Evolutionary conservation across 2,329 filamentous ascomycete genomes (phyloP).

Genomic region (Neocucurbitaria cava): DNA sequence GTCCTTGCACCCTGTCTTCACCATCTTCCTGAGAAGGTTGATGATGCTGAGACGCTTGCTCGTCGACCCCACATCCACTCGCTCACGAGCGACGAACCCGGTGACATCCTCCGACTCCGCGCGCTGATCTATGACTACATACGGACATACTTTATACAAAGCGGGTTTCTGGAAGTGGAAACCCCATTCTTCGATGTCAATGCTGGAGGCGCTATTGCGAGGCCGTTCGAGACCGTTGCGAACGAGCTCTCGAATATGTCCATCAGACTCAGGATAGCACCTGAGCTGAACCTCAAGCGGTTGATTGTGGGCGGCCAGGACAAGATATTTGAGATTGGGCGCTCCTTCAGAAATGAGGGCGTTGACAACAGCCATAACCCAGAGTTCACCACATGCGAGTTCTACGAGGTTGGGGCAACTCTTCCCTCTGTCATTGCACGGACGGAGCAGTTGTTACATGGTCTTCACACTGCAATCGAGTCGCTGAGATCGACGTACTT

Average conservation of each 20-base stretch:
- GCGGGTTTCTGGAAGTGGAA: conserved; percentile 83
- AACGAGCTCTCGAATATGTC: conserved; percentile 76
- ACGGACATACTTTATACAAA: conserved; percentile 73
- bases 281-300: conserved; percentile 93
- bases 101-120: conserved; percentile 75
- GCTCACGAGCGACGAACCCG: conserved; percentile 72
- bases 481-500: conserved; percentile 55
- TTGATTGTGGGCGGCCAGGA: conserved; percentile 89
- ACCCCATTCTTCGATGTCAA: conserved; percentile 85
- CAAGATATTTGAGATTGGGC: conserved; percentile 90
- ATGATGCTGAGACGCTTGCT: conserved; percentile 74
- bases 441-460: conserved; percentile 74
- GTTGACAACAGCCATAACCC: conserved; percentile 79
- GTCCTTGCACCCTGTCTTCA: conserved; percentile 81
- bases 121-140: conserved; percentile 77
- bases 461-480: conserved; percentile 36
- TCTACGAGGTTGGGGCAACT: conserved; percentile 86
- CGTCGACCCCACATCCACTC: conserved; percentile 86
- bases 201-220: conserved; percentile 86
- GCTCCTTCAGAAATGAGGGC: conserved; percentile 92
- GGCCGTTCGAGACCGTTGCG: conserved; percentile 81
- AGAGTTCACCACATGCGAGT: conserved; percentile 97
- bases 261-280: conserved; percentile 84
- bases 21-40: conserved; percentile 74
- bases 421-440: conserved; percentile 75